These are phyloP conservation scores for Beauveria brongniartii DNA, from an alignment of 2,329 filamentous ascomycete species.

Conservation along the genomic window DNA sequence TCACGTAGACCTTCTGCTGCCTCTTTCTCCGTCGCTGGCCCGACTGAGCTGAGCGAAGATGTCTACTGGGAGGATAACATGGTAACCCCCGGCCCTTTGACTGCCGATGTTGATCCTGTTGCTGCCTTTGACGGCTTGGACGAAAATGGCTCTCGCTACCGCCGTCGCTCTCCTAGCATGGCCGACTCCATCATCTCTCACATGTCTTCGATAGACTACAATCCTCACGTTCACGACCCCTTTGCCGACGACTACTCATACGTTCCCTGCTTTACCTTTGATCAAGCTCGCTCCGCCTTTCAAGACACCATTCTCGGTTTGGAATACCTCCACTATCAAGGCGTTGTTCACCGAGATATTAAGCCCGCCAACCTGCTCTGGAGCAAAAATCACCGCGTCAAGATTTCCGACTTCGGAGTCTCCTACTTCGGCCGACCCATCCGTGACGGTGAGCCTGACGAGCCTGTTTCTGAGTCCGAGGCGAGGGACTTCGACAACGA, in stretches of 20 bases:
- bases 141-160: slow-evolving; percentile 50
- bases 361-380: slow-evolving; percentile 87
- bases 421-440: slow-evolving; percentile 91
- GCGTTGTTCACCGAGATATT: slow-evolving; percentile 77
- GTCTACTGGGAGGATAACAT: slow-evolving; percentile 41
- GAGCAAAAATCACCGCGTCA: slow-evolving; percentile 76
- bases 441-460: slow-evolving; percentile 70
- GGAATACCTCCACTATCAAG: slow-evolving; percentile 86
- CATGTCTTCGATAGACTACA: slow-evolving; percentile 58
- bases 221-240: slow-evolving; percentile 49
- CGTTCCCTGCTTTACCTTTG: slow-evolving; percentile 85
- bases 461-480: slow-evolving; percentile 69
- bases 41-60: slow-evolving; percentile 29
- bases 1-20: slow-evolving; percentile 40
- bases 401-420: slow-evolving; percentile 98
- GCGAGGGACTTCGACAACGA: slow-evolving; percentile 85
- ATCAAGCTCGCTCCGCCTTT: slow-evolving; percentile 75
- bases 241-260: slow-evolving; percentile 85
- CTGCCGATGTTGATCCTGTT: slow-evolving; percentile 43
- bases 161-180: slow-evolving; percentile 69
- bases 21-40: slow-evolving; percentile 17
- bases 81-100: slow-evolving; percentile 43
- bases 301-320: slow-evolving; percentile 87
- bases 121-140: slow-evolving; percentile 60
- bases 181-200: slow-evolving; percentile 67